phyloP scores from a whole-genome alignment of 495 filamentous ascomycete species.

The Trichoderma orchidacearum region DNA sequence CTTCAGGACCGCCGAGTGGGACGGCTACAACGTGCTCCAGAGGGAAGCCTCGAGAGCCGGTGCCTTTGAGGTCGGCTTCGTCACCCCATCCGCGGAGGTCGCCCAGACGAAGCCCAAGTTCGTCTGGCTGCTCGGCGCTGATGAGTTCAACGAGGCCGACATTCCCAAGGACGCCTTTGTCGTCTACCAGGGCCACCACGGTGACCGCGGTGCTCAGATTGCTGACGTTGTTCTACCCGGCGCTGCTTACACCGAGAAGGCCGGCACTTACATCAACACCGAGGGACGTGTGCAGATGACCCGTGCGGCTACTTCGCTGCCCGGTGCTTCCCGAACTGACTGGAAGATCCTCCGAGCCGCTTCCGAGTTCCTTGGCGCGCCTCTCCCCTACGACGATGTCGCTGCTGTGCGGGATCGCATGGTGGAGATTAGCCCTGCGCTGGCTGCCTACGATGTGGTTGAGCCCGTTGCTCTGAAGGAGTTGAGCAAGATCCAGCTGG shows the following conservation, averaged over 20 bases:
- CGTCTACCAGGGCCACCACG: slow-evolving; percentile 96
- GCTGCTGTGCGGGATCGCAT: slow-evolving; percentile 78
- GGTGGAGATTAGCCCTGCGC: slow-evolving; percentile 82
- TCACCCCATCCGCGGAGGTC: slow-evolving; percentile 61
- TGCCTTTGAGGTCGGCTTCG: slow-evolving; percentile 93
- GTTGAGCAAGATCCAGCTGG: slow-evolving; percentile 79
- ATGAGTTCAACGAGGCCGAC: slow-evolving; percentile 67
- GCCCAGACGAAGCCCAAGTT: slow-evolving; percentile 81
- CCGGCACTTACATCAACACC: slow-evolving; percentile 94
- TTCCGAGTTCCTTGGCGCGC: slow-evolving; percentile 77
- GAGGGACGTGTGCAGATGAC: slow-evolving; percentile 92
- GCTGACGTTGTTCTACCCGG: slow-evolving; percentile 91
- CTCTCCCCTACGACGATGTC: slow-evolving; percentile 86
- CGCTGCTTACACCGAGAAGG: slow-evolving; percentile 93
- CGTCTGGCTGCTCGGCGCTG: slow-evolving; percentile 91
- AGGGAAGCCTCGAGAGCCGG: slow-evolving; percentile 79
- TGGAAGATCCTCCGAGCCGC: slow-evolving; percentile 96
- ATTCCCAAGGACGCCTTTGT: slow-evolving; percentile 92
- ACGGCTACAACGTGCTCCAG: slow-evolving; percentile 94
- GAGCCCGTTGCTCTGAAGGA: slow-evolving; percentile 58
- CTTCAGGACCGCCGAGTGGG: slow-evolving; percentile 85
- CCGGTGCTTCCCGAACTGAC: slow-evolving; percentile 83
- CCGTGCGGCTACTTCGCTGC: slow-evolving; percentile 68
- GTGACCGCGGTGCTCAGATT: slow-evolving; percentile 81
- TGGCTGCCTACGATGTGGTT: slow-evolving; percentile 80